Percentiles rank a stretch among this genome's conserved stretches.
Evolutionary conservation across 2,329 filamentous ascomycete species (phyloP).

Genomic region (Talaromyces islandicus): DNA sequence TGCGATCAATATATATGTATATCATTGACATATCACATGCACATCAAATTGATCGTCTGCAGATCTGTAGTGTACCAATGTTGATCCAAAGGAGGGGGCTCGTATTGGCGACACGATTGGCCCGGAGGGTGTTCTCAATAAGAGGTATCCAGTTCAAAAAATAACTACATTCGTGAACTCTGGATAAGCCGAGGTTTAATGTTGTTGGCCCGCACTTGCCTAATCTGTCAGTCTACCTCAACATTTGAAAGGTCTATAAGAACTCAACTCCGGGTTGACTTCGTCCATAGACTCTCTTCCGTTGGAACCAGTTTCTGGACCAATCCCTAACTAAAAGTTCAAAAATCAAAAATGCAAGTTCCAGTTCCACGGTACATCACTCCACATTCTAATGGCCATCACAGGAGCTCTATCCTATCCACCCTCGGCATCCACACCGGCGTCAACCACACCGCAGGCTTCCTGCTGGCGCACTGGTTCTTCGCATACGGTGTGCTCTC

Average conservation of each 20-base stretch:
- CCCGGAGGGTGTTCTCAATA: neutral
- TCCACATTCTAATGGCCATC: neutral
- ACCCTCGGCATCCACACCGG: slow-evolving; percentile 1
- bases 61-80: neutral
- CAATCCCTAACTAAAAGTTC: too few relatives aligned
- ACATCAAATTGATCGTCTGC: too few relatives aligned
- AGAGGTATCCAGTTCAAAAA: neutral
- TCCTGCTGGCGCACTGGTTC: slow-evolving; percentile 14
- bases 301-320: neutral
- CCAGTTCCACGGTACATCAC: neutral
- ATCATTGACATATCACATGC: neutral
- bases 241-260: too few relatives aligned
- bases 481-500: slow-evolving; percentile 42
- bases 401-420: neutral
- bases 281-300: neutral
- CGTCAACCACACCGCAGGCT: slow-evolving; percentile 1
- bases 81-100: neutral
- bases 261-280: too few relatives aligned
- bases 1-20: neutral
- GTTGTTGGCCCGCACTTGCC: neutral
- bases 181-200: neutral
- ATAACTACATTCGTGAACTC: neutral
- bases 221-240: too few relatives aligned
- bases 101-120: neutral
- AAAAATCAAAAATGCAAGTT: neutral